Evolutionary conservation across 2,329 filamentous ascomycete genomes (phyloP), one percentile per base, ranked within the genome.

Genomic region (Thelonectria rubi): DNA sequence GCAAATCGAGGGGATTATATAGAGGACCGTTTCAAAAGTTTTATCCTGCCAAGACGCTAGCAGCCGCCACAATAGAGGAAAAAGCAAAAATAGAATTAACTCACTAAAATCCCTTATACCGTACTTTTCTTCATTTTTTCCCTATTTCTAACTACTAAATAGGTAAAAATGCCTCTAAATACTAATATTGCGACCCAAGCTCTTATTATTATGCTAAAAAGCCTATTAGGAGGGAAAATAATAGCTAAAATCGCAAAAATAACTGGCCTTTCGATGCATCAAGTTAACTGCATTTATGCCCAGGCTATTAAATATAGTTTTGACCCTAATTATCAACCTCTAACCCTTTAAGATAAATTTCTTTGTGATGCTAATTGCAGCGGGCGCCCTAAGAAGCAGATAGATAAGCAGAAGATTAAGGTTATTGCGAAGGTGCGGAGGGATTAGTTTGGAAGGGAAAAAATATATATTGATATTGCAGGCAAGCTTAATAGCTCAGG

Each of bases 401-500:
- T 50, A 30, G 26, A 30, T 30, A 30, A 30, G 10, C 6, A 5
- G 5, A 6, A 30, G 26, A 10, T 30, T 30, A 30, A 30, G 5
- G 10, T 30, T 30, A 30, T 30, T 30, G 10, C 26, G 5, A 30
- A 30, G 26, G 26, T 30, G 10, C 10, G 10, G 5, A 6, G 10
- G 5, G 10, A 30, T 30, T 30, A 30, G 10, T 30, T 30, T 30
- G 10, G 10, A 6, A 30, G 10, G 26, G 26, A 30, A 30, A 30
- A 30, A 30, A 6, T 30, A 30, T 30, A 30, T 30, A 30, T 10
- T 30, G 10, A 58, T 58, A 45, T 65, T 50, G 53, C 57, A 55
- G 39, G 56, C 6, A 48, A 63, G 32, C 46, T 67, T 40, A 66
- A 46, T 26, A 7, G 17, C 3, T 30, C 48, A 34, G 56, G 59